Evolutionary conservation across 495 filamentous ascomycete species (phyloP), one percentile per base, ranked within the genome.

Genomic region (Lasiosphaeria miniovina): DNA sequence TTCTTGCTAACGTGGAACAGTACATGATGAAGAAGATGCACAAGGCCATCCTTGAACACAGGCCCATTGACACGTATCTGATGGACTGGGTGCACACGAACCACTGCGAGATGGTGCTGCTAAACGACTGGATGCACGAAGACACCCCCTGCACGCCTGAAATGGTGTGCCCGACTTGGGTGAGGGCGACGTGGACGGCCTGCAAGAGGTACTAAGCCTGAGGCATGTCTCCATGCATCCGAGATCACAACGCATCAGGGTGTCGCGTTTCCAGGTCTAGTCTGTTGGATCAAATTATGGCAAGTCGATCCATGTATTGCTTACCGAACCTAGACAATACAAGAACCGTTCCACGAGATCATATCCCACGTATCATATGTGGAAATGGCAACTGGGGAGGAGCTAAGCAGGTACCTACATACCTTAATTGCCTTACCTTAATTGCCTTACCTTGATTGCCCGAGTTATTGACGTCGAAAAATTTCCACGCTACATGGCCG

Each of bases 1-100:
- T n/a, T 36, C 35, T 50, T 4, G 15, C 12, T 51, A 4, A 51
- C 17, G 4, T 17, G 17, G 12, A 8, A 6, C 15, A 55, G 53
- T 55, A 55, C 36, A 55, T 55, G 53, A 45, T 45, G 36, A 55
- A 55, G 14, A 55, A 55, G 53, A 43, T 55, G 36, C 36, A 45
- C 36, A 55, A 55, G 40, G 35, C 53, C 53, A 55, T 55, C 17
- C 7, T 55, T 15, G 36, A 55, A 14, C 53, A 43, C 6, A 14
- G 9, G n/a, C 53, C 53, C 15, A 55, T 55, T 24, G 53, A 55
- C 15, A 45, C 6, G 7, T 55, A 55, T 35, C 40, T 55, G 40
- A 45, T 17, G 6, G 36, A 43, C 14, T 55, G 53, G 53, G 4
- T 17, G 9, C 53, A 55, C 36, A 45, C 36, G 9, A 32, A 45